Percentiles rank a stretch among this genome's conserved stretches.
These are phyloP conservation scores for Boletus reticulatus DNA, from an alignment of 768 basidiomycete genomes.

Conservation along the genomic window DNA sequence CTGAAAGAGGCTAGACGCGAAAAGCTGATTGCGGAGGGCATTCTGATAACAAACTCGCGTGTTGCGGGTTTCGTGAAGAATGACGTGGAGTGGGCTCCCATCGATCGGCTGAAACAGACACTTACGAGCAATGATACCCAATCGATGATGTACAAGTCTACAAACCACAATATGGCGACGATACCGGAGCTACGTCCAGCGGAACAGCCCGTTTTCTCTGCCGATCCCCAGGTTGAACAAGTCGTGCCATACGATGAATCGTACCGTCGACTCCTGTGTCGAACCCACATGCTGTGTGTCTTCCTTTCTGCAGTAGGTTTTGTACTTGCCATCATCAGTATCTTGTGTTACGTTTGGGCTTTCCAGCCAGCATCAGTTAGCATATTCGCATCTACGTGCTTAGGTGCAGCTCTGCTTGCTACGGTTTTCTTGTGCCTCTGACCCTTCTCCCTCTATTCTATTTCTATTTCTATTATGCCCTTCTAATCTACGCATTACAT, in stretches of 20 bases:
- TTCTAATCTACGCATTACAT: too few relatives aligned
- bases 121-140: neutral
- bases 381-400: conserved; percentile 39
- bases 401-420: conserved; percentile 34
- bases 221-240: conserved; percentile 50
- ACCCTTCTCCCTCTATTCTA: neutral
- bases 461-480: neutral
- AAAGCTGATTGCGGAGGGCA: conserved; percentile 39
- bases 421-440: conserved; percentile 9
- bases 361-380: conserved; percentile 43
- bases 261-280: conserved; percentile 41
- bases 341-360: conserved; percentile 52
- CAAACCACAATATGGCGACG: neutral
- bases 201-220: conserved; percentile 35
- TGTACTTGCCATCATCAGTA: conserved; percentile 45
- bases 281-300: conserved; percentile 51
- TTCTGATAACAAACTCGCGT: conserved; percentile 19
- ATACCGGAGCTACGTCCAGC: neutral
- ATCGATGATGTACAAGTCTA: neutral
- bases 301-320: conserved; percentile 47
- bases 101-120: too few relatives aligned
- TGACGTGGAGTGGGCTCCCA: neutral
- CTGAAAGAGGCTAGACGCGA: conserved; percentile 50
- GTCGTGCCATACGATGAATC: conserved; percentile 46
- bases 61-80: neutral